Evolutionary conservation across 2,329 filamentous ascomycete genomes (phyloP), one percentile per base, ranked within the genome.

Genomic region (Bertia moriformis): DNA sequence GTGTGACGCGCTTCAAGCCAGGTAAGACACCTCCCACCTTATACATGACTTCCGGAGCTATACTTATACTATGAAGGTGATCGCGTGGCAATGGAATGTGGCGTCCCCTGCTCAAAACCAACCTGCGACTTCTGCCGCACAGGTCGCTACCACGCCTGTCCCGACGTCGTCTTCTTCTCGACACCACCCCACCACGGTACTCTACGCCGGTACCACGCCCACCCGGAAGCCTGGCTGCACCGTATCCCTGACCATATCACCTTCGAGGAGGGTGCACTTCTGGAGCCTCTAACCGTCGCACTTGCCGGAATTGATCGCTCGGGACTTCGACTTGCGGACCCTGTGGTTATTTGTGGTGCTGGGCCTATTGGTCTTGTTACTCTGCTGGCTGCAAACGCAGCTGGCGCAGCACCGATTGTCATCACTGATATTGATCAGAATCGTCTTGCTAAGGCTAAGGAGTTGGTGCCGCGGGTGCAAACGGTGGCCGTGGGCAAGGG

Each of bases 211-310:
- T 62, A 55, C 38, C 61, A 56, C 41, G 46, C 47, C 3, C 46
- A 58, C 4, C 57, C 60, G 0, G 58, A 50, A 15, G 57, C 59
- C 19, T 61, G 56, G 43, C 53, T 54, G 40, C 60, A 61, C 43
- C 55, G 50, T 20, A 44, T 67, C 1, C 62, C 62, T 0, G 42
- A 48, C 3, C 30, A 43, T 1, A 46, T 66, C 12, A 52, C 48
- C 4, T 57, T 61, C 29, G 51, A 60, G 20, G 63, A 67, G 39
- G 63, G 60, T 0, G 59, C 59, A 0, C 51, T 70, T 4, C 55
- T 69, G 7, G 67, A 69, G 50, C 66, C 67, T 4, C 49, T 68
- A 7, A 56, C 57, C 14, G 62, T 67, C 3, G 65, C 65, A 2
- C 55, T 69, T 1, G 63, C 66, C 19, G 55, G 57, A 0, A 55